Percentiles rank a stretch among this genome's conserved stretches.
These are phyloP conservation scores for Geranium rotundifolium DNA, from an alignment of 345 rosid species.

Conservation along the genomic window DNA sequence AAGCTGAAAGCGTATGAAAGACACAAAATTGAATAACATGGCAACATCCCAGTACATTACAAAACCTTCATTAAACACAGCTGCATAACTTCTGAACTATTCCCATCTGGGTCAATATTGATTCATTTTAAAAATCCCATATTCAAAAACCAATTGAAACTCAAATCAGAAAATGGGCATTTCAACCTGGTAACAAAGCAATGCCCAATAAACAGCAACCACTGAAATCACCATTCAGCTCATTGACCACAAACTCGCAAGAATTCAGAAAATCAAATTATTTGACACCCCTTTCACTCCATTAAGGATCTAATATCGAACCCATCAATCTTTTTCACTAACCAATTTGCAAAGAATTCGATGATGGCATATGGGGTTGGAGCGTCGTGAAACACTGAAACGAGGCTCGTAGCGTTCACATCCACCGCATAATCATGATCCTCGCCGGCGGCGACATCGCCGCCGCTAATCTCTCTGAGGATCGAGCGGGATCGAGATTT, in stretches of 20 bases:
- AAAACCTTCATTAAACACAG: not conserved
- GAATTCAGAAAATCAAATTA: not conserved
- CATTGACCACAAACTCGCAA: too few species aligned
- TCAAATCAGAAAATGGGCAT: not conserved
- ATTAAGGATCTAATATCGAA: not conserved
- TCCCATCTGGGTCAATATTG: not conserved
- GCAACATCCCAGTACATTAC: too few species aligned
- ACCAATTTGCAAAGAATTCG: slow-evolving; percentile 92
- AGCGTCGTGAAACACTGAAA: slow-evolving; percentile 44
- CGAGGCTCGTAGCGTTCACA: slow-evolving; percentile 60
- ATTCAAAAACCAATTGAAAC: not conserved
- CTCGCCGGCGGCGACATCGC: slow-evolving; percentile 5
- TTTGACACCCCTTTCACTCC: not conserved
- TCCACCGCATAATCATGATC: slow-evolving; percentile 50
- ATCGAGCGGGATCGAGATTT: slow-evolving; percentile 24
- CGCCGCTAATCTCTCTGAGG: slow-evolving; percentile 34
- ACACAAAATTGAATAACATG: too few species aligned
- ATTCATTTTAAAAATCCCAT: not conserved
- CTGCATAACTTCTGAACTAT: not conserved
- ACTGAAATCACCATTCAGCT: not conserved
- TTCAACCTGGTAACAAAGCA: too few species aligned
- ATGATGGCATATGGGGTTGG: slow-evolving; percentile 72
- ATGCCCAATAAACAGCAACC: too few species aligned
- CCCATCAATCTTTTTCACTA: slow-evolving; percentile 9
- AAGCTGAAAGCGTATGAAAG: too few species aligned